Evolutionary conservation across 768 basidiomycete genomes (phyloP), one percentile per base, ranked within the genome.

Genomic region (Coprinopsis strossmayeri): DNA sequence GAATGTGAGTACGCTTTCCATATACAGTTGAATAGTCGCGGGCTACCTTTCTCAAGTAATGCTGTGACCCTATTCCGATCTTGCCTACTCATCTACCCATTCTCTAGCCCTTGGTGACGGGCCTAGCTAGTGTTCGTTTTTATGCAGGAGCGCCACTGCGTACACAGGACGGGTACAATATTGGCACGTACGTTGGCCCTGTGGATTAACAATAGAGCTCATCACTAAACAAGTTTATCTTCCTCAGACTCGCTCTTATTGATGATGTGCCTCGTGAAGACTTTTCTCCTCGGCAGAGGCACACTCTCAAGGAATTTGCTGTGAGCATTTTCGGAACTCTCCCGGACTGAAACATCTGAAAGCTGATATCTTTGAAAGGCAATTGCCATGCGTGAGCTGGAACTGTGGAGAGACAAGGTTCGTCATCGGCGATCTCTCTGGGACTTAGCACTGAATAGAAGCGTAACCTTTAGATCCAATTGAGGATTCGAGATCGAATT

Each of bases 221-320:
- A 5, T 18, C 17, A 11, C 35, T 10, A 18, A 38, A 18, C 11
- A 38, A 10, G 35, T 11, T 10, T 11, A 38, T 32, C 17, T 3
- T n/a, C 20, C 41, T 40, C 55, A 89, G 87, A 43, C 68, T 97
- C 48, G 85, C 89, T 30, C 76, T 97, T 26, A 80, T 93, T 53
- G 91, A 93, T 54, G 88, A 91, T 57, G 70, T 78, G 34, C 90
- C 92, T 1, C 74, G 87, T 40, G 72, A 78, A 17, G 92, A 94
- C 51, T 96, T 94, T 59, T 82, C 84, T 7, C 91, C 93, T 7
- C 73, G 93, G 38, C 90, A 93, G 57, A 71, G 92, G 40, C 88
- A 95, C 69, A 91, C 91, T 2, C 71, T 97, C 53, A 95, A 95
- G 62, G 94, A 96, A 64, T 96, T 96, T 59, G 93, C 94, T 49